A percentile compares a stretch with the other conserved stretches of the same genome.
Conservation (phyloP, 164 flowering plant species). For the Aristolochia contorta region DNA sequence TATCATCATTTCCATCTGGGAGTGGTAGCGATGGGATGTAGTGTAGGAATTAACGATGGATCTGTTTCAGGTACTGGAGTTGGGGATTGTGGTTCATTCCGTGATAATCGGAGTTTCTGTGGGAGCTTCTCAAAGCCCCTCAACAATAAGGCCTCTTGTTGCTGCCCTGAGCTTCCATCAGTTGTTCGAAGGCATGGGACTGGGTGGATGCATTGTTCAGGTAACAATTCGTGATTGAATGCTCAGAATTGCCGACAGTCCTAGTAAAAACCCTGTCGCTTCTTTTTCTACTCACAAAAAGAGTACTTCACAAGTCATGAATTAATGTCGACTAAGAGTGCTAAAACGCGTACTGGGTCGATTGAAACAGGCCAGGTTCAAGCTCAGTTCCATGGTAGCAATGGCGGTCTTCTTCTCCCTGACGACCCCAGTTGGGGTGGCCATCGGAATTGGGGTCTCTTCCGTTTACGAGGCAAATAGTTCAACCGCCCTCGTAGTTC, state of each 20-base stretch:
- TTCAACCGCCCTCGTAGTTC: conserved; percentile 12
- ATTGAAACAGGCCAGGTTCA: conserved; percentile 18
- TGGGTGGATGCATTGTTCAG: conserved; percentile 17
- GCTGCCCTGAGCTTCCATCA: conserved; percentile 17
- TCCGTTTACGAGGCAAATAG: conserved; percentile 11
- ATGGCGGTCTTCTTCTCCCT: conserved; percentile 26
- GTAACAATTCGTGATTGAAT: not conserved
- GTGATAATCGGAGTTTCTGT: conserved; percentile 15
- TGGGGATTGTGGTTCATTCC: conserved; percentile 18
- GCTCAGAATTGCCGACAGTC: not conserved
- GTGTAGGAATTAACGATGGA: too few relatives aligned
- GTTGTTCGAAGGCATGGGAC: conserved; percentile 18
- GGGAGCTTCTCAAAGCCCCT: conserved; percentile 11
- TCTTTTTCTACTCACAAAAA: not conserved
- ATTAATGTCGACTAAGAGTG: not conserved
- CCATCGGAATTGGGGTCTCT: conserved; percentile 16
- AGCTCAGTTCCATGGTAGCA: not conserved
- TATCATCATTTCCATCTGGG: too few relatives aligned
- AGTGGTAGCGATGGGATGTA: too few relatives aligned
- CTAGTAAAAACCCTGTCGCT: not conserved
- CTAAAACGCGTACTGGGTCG: not conserved
- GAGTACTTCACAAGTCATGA: too few relatives aligned
- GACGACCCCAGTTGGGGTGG: conserved; percentile 23
- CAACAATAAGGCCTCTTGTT: conserved; percentile 10
- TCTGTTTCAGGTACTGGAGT: conserved; percentile 16